Evolutionary conservation across 2,329 filamentous ascomycete species (phyloP).

Genomic region (Talaromyces funiculosus): DNA sequence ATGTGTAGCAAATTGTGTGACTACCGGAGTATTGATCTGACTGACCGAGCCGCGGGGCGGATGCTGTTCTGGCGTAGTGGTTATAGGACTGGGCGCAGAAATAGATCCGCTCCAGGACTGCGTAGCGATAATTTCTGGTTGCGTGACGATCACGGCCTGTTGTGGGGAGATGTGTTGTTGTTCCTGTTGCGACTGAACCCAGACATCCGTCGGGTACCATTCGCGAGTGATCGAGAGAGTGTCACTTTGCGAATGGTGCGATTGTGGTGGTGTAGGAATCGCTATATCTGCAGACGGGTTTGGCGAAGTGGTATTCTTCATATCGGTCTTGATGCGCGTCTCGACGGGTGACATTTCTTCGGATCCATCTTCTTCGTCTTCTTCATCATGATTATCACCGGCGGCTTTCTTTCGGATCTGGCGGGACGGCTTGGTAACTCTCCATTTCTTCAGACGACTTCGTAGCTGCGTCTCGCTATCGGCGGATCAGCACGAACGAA

Average conservation of each 20-base stretch:
- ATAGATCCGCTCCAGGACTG: constrained; percentile 7
- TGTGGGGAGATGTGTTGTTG: background rate
- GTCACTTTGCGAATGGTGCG: constrained; percentile 3
- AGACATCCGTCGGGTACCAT: constrained; percentile 11
- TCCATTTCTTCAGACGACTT: constrained; percentile 42
- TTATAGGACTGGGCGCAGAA: background rate
- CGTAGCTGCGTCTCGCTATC: constrained; percentile 40
- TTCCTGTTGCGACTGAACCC: constrained; percentile 11
- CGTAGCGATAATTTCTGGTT: background rate
- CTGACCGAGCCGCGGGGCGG: background rate
- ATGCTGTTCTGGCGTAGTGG: constrained; percentile 5
- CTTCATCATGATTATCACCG: constrained; percentile 15
- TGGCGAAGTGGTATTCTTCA: background rate
- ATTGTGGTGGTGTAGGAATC: constrained; percentile 5
- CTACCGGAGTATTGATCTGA: constrained; percentile 18
- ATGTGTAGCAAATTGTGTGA: constrained; percentile 18
- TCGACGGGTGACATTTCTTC: constrained; percentile 18
- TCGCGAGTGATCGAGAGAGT: constrained; percentile 4
- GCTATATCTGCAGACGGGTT: background rate
- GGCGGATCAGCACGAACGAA: background rate
- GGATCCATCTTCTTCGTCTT: constrained; percentile 19
- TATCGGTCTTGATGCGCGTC: background rate
- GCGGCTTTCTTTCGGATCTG: constrained; percentile 38
- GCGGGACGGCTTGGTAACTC: constrained; percentile 41
- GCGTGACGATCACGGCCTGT: background rate